phyloP scores from a whole-genome alignment of 306 rosid species.

The Cyclanthera cordifolia region DNA sequence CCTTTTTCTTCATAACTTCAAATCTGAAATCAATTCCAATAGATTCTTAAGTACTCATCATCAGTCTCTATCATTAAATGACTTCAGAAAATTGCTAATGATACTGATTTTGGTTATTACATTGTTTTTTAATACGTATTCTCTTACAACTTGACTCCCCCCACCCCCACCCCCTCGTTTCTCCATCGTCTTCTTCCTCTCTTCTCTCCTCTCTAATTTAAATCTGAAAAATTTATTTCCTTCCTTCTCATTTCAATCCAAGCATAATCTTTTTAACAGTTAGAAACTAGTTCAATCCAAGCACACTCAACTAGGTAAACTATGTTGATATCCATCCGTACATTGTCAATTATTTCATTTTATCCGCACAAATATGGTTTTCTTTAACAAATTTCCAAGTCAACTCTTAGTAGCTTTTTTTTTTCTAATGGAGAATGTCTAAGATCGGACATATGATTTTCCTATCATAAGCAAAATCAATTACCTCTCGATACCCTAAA shows the following conservation, averaged over 20 bases:
- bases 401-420: background rate
- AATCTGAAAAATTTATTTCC: background rate
- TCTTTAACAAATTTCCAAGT: background rate
- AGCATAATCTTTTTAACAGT: too few species aligned
- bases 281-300: background rate
- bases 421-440: background rate
- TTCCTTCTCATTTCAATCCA: background rate
- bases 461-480: background rate
- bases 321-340: background rate
- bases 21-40: too few species aligned
- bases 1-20: too few species aligned
- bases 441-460: background rate
- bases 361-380: background rate
- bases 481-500: background rate
- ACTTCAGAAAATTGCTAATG: too few species aligned
- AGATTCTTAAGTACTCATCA: too few species aligned
- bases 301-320: background rate
- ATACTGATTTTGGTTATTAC: too few species aligned
- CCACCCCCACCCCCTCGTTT: background rate
- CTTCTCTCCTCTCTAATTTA: background rate
- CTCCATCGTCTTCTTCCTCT: background rate
- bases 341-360: background rate
- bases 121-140: too few species aligned
- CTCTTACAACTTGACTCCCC: too few species aligned
- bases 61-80: too few species aligned